These are phyloP conservation scores for Gracilaria gracilis DNA, from an alignment of 23 red algal genomes.

Conservation along the genomic window DNA sequence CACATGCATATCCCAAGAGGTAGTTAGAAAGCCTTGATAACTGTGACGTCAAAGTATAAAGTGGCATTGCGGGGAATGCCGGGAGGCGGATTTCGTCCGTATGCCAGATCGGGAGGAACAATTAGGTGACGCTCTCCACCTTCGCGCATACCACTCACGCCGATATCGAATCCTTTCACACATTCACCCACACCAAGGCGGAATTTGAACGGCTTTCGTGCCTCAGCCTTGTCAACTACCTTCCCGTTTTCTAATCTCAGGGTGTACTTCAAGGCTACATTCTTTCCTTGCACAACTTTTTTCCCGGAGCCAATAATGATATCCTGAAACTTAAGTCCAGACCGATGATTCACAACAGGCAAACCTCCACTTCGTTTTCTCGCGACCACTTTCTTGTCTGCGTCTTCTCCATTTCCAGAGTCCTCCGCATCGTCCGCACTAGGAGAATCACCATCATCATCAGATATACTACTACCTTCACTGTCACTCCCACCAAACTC, in stretches of 20 bases:
- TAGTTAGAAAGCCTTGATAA: conserved; percentile 66
- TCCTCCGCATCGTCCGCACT: neutral
- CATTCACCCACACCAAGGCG: conserved; percentile 73
- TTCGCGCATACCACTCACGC: conserved; percentile 73
- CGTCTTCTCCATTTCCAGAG: neutral
- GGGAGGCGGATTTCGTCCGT: conserved; percentile 58
- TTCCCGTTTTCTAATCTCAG: conserved; percentile 71
- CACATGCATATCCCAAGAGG: neutral
- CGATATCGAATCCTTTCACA: conserved; percentile 84
- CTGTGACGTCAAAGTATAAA: conserved; percentile 94
- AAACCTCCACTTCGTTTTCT: conserved; percentile 8
- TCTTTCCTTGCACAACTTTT: conserved; percentile 42
- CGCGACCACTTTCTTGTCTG: conserved; percentile 18
- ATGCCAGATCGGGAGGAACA: conserved; percentile 83
- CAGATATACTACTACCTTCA: neutral
- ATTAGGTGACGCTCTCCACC: conserved; percentile 79
- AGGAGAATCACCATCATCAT: neutral
- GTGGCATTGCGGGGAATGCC: conserved; percentile 81
- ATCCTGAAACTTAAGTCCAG: conserved; percentile 71
- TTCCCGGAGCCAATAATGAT: conserved; percentile 66
- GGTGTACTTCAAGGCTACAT: conserved; percentile 71
- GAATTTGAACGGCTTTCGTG: conserved; percentile 81
- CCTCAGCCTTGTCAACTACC: conserved; percentile 67
- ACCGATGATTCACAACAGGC: conserved; percentile 51
- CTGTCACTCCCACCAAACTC: neutral